Evolutionary conservation across 2,329 filamentous ascomycete genomes (phyloP).

Genomic region (Coccinonectria pachysandricola): DNA sequence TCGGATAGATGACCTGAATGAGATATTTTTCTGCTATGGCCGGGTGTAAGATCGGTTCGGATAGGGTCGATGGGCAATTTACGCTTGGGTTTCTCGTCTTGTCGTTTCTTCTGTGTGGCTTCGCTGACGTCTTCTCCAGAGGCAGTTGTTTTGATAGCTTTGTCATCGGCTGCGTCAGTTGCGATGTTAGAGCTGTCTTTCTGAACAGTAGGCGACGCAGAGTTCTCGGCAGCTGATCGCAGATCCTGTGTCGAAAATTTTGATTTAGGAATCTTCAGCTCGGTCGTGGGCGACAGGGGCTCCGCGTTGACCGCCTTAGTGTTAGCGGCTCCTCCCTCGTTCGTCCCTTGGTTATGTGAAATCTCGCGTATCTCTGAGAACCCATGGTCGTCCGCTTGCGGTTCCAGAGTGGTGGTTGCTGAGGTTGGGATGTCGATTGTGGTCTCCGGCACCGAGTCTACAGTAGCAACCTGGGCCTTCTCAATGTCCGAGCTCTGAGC

Average conservation of each 20-base stretch:
- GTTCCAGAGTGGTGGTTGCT: too few relatives aligned
- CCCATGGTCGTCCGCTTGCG: slow-evolving; percentile 5
- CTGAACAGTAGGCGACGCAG: slow-evolving; percentile 4
- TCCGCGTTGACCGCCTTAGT: slow-evolving; percentile 7
- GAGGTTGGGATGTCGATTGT: background rate
- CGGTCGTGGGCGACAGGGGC: slow-evolving; percentile 7
- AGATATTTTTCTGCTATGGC: slow-evolving; percentile 11
- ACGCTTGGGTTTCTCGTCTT: too few relatives aligned
- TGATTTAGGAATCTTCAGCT: slow-evolving; percentile 14
- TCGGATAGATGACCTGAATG: slow-evolving; percentile 43
- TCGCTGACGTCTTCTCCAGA: too few relatives aligned
- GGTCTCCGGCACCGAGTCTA: slow-evolving; percentile 3
- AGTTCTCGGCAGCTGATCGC: slow-evolving; percentile 11
- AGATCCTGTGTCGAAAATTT: slow-evolving; percentile 21
- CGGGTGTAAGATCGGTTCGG: slow-evolving; percentile 30
- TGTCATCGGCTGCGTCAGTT: slow-evolving; percentile 4
- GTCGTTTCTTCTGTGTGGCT: too few relatives aligned
- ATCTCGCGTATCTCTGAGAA: slow-evolving; percentile 13
- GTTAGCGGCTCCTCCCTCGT: slow-evolving; percentile 3
- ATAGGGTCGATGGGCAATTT: slow-evolving; percentile 43
- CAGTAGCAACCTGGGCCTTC: slow-evolving; percentile 1
- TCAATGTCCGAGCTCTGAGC: slow-evolving; percentile 3
- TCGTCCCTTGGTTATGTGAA: slow-evolving; percentile 9
- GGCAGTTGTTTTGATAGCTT: too few relatives aligned
- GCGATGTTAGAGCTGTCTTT: slow-evolving; percentile 7